phyloP scores from a whole-genome alignment of 139 green algal genomes.

The Gonium pectorale region DNA sequence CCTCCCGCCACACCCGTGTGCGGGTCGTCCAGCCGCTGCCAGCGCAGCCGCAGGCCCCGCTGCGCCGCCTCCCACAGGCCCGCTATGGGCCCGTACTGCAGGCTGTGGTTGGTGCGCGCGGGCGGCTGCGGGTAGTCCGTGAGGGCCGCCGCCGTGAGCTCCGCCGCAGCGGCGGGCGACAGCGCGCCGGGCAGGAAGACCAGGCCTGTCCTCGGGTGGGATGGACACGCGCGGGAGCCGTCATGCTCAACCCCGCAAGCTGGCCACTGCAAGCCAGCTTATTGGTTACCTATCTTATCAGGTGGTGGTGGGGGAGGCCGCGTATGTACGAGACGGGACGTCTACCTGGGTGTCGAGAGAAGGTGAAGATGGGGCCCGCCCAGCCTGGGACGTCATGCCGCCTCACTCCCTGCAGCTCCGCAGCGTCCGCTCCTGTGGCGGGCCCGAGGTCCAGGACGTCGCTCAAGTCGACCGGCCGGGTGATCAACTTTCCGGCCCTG shows the following conservation, averaged over 20 bases:
- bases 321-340: not conserved
- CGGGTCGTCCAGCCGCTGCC: constrained; percentile 7
- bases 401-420: not conserved
- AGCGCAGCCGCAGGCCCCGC: constrained; percentile 21
- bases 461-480: constrained; percentile 58
- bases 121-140: constrained; percentile 64
- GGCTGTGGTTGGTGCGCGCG: constrained; percentile 69
- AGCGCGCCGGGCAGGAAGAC: constrained; percentile 65
- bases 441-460: constrained; percentile 68
- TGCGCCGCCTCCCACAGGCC: constrained; percentile 70
- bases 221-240: too few species aligned
- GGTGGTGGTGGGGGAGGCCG: not conserved
- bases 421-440: not conserved
- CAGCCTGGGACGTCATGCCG: not conserved
- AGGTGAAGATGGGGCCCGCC: constrained; percentile 18
- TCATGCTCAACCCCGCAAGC: too few species aligned
- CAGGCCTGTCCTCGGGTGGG: constrained; percentile 56
- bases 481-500: constrained; percentile 34
- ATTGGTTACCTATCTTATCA: not conserved
- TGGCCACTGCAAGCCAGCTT: not conserved
- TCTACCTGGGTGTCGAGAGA: constrained; percentile 17
- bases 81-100: constrained; percentile 7
- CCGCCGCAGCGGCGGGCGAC: constrained; percentile 28
- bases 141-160: constrained; percentile 59
- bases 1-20: not conserved